phyloP scores from a whole-genome alignment of 768 basidiomycete genomes.

The Tulasnella sp. region DNA sequence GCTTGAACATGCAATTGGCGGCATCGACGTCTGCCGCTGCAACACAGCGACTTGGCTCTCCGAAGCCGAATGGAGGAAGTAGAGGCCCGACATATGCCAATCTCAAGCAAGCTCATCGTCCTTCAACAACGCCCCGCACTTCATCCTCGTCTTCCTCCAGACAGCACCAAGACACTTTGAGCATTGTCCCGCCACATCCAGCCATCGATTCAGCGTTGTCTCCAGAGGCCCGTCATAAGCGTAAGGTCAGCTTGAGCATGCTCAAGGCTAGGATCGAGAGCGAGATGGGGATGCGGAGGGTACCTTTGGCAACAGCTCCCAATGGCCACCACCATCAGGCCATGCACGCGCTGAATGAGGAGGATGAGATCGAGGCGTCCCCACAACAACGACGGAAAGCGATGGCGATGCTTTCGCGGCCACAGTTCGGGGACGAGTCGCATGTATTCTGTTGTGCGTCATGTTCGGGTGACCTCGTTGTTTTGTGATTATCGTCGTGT shows the following conservation, averaged over 20 bases:
- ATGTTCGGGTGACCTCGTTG: slow-evolving; percentile 71
- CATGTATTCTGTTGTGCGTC: slow-evolving; percentile 86
- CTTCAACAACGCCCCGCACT: slow-evolving; percentile 29
- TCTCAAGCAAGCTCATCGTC: slow-evolving; percentile 14
- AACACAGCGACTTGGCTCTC: slow-evolving; percentile 27
- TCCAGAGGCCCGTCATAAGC: slow-evolving; percentile 69
- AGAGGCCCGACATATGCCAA: neutral
- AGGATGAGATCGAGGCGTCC: slow-evolving; percentile 30
- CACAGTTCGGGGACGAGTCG: slow-evolving; percentile 78
- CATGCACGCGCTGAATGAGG: slow-evolving; percentile 34
- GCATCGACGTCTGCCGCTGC: neutral
- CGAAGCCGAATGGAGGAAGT: slow-evolving; percentile 22
- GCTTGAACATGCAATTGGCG: slow-evolving; percentile 20
- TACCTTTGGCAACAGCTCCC: slow-evolving; percentile 10
- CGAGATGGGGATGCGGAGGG: slow-evolving; percentile 41
- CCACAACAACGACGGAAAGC: slow-evolving; percentile 4
- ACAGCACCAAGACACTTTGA: neutral
- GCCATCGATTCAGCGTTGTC: slow-evolving; percentile 61
- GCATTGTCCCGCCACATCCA: slow-evolving; percentile 29
- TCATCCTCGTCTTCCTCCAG: slow-evolving; percentile 26
- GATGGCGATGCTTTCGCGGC: slow-evolving; percentile 28
- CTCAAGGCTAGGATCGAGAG: slow-evolving; percentile 84
- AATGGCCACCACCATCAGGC: slow-evolving; percentile 29
- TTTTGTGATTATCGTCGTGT: too few relatives aligned
- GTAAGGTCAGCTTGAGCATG: slow-evolving; percentile 77